phyloP scores from a whole-genome alignment of 305 asterid species.

The Solanum hybrid region DNA sequence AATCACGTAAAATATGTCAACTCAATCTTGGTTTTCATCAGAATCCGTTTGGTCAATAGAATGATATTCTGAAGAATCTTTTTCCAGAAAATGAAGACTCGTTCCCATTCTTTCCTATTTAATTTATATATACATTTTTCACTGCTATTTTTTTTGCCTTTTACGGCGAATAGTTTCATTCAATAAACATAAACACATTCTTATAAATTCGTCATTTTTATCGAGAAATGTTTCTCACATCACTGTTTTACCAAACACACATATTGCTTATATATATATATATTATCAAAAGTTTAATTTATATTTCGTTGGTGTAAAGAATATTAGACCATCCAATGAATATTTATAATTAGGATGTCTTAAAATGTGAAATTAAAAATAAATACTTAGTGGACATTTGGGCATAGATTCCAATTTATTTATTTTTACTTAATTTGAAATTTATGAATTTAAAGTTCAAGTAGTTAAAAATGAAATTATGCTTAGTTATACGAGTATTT shows the following conservation, averaged over 20 bases:
- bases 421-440: too few species aligned
- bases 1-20: too few species aligned
- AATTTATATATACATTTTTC: background rate
- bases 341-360: background rate
- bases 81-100: background rate
- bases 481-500: too few species aligned
- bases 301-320: background rate
- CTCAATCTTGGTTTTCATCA: background rate
- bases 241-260: too few species aligned
- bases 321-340: background rate
- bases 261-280: too few species aligned
- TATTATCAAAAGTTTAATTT: too few species aligned
- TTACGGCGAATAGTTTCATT: background rate
- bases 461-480: background rate
- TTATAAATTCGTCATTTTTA: too few species aligned
- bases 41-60: background rate
- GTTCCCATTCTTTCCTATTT: background rate
- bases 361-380: background rate
- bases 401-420: background rate
- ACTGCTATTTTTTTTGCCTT: too few species aligned
- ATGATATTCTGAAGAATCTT: background rate
- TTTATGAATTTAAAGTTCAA: background rate
- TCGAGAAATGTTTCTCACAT: too few species aligned
- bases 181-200: too few species aligned
- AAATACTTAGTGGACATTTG: background rate